Evolutionary conservation across 345 rosid species (phyloP).

Genomic region (Lumnitzera racemosa): DNA sequence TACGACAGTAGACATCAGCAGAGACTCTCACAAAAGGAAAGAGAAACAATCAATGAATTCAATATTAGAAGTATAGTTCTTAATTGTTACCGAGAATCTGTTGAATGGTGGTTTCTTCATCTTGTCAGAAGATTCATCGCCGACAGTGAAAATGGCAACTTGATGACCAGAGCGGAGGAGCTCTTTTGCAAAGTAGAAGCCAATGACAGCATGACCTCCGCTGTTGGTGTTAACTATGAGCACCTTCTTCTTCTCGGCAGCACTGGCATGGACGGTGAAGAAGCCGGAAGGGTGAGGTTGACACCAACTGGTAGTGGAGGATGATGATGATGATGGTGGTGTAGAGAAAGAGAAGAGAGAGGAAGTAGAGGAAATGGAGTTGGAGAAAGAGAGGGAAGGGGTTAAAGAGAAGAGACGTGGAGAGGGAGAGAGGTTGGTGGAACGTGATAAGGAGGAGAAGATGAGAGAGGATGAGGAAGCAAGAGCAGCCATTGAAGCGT

Average conservation of each 20-base stretch:
- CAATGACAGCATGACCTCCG: conserved; percentile 87
- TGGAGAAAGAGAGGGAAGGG: conserved; percentile 21
- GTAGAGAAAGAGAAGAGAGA: conserved; percentile 25
- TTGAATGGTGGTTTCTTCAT: conserved; percentile 93
- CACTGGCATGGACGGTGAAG: conserved; percentile 42
- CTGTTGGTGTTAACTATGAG: conserved; percentile 82
- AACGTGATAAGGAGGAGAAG: neutral
- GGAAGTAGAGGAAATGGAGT: conserved; percentile 19
- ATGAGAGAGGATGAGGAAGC: conserved; percentile 10
- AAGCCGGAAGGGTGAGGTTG: conserved; percentile 20
- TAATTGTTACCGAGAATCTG: conserved; percentile 58
- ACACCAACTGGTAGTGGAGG: conserved; percentile 12
- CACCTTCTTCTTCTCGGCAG: conserved; percentile 70
- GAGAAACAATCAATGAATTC: neutral
- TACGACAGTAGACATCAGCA: too few species aligned
- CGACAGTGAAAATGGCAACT: conserved; percentile 75
- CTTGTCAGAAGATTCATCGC: conserved; percentile 75
- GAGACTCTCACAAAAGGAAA: neutral
- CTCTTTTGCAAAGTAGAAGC: conserved; percentile 81
- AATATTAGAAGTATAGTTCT: neutral
- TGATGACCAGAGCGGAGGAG: conserved; percentile 72
- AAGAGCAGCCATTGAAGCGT: conserved; percentile 43
- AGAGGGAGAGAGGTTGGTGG: conserved; percentile 11
- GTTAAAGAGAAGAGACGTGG: conserved; percentile 21
- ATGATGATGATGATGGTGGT: conserved; percentile 18